Evolutionary conservation across 257 asterid species (phyloP).

Genomic region (Ilex asprella): DNA sequence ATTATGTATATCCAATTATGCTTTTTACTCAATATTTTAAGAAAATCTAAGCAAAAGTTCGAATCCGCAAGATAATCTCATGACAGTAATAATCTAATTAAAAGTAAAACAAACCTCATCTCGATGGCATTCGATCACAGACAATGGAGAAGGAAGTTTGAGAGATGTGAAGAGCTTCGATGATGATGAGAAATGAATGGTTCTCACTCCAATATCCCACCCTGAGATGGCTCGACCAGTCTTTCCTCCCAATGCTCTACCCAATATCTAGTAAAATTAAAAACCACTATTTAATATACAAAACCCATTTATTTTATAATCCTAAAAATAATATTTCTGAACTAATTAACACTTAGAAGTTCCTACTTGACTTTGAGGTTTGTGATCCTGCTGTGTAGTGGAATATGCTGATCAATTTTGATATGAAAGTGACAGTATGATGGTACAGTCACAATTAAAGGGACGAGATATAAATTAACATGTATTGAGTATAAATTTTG

Average conservation of each 20-base stretch:
- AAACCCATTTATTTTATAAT: not conserved
- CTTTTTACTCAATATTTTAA: too few relatives aligned
- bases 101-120: slow-evolving; percentile 54
- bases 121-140: slow-evolving; percentile 71
- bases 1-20: too few relatives aligned
- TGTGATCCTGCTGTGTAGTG: too few relatives aligned
- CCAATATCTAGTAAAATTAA: slow-evolving; percentile 43
- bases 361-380: too few relatives aligned
- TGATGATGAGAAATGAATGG: slow-evolving; percentile 37
- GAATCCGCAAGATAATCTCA: not conserved
- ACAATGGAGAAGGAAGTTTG: slow-evolving; percentile 50
- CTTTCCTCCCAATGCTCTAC: slow-evolving; percentile 79
- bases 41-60: too few relatives aligned
- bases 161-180: slow-evolving; percentile 47
- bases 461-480: too few relatives aligned
- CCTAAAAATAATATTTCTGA: too few relatives aligned
- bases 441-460: too few relatives aligned
- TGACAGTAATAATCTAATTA: not conserved
- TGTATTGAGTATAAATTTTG: too few relatives aligned
- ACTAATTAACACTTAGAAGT: too few relatives aligned
- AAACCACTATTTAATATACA: not conserved
- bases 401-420: too few relatives aligned
- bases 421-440: too few relatives aligned
- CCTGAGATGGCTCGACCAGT: slow-evolving; percentile 63
- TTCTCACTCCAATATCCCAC: slow-evolving; percentile 79